Conservation (phyloP, 2,329 filamentous ascomycete species). For the Ascochyta fabae region DNA sequence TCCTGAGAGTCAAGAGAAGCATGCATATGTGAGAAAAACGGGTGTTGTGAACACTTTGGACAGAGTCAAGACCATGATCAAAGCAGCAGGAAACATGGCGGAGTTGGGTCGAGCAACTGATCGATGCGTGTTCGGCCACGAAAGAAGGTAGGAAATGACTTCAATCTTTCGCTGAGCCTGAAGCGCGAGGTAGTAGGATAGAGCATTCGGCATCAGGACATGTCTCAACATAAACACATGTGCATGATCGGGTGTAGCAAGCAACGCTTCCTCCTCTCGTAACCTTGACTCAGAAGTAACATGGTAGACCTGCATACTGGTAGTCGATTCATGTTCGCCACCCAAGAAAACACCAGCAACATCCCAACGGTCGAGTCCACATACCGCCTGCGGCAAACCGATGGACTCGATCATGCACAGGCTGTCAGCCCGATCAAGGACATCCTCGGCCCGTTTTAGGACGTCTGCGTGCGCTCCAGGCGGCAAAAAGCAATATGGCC, state of each 20-base stretch:
- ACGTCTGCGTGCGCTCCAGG: background rate
- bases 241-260: background rate
- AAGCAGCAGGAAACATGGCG: background rate
- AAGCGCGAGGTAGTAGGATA: background rate
- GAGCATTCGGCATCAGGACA: background rate
- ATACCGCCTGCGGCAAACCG: background rate
- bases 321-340: too few species aligned
- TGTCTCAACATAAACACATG: background rate
- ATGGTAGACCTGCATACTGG: too few species aligned
- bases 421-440: background rate
- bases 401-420: background rate
- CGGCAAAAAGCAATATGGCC: slow-evolving; percentile 5
- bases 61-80: too few species aligned
- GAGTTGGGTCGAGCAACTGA: background rate
- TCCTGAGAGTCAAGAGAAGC: background rate
- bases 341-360: background rate
- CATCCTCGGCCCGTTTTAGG: slow-evolving; percentile 2
- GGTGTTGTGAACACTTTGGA: background rate
- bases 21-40: background rate
- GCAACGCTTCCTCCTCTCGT: too few species aligned
- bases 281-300: too few species aligned
- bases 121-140: background rate
- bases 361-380: background rate
- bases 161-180: background rate
- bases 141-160: background rate